phyloP scores from a whole-genome alignment of 352 stramenopile genomes.

The Phytopythium litorale region DNA sequence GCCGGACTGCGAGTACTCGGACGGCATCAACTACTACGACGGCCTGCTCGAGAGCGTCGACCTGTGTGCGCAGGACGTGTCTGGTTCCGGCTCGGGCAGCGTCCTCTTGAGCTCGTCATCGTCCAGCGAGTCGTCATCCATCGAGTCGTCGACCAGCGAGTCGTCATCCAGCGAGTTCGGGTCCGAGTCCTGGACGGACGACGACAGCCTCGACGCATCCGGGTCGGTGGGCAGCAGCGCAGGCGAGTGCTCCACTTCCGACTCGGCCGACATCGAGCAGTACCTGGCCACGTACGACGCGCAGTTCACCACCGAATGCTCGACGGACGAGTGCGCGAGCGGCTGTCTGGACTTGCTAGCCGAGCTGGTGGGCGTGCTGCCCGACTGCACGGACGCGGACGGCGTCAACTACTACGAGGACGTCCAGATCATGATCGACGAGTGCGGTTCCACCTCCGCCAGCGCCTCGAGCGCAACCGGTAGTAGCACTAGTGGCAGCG shows the following conservation, averaged over 20 bases:
- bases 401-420: conserved; percentile 7
- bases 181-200: background rate
- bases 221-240: background rate
- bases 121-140: background rate
- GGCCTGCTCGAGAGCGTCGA: background rate
- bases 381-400: conserved; percentile 4
- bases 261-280: background rate
- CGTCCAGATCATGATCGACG: background rate
- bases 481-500: background rate
- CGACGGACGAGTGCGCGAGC: conserved; percentile 1
- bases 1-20: conserved; percentile 8
- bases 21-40: conserved; percentile 8
- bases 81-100: background rate
- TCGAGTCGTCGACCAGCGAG: background rate
- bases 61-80: background rate
- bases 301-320: background rate
- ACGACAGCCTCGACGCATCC: background rate
- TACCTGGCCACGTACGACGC: conserved; percentile 5
- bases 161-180: background rate
- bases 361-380: background rate
- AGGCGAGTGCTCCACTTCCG: background rate
- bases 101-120: background rate
- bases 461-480: background rate
- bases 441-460: background rate
- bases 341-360: background rate